Percentiles rank a stretch among this genome's conserved stretches.
Conservation (phyloP, 257 asterid genomes). For the Vinca minor region DNA sequence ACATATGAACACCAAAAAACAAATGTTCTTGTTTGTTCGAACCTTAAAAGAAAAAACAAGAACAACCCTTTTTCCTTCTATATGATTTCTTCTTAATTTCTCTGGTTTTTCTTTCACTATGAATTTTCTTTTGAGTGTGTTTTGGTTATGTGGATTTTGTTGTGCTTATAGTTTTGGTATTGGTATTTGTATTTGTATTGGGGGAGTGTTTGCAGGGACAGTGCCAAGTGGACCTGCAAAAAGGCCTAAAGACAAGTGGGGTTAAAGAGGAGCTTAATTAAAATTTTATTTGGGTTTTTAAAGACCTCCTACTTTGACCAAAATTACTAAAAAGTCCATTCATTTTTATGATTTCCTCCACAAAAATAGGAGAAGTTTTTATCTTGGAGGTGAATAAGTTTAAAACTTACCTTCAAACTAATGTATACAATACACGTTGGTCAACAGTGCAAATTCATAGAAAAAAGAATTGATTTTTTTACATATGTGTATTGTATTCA, state of each 20-base stretch:
- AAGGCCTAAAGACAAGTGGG: constrained; percentile 18
- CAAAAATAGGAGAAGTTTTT: too few relatives aligned
- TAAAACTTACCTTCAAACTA: too few relatives aligned
- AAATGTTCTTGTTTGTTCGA: not conserved
- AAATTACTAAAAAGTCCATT: constrained; percentile 4
- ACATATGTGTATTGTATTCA: too few relatives aligned
- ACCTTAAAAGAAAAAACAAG: too few relatives aligned
- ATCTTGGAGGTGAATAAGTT: too few relatives aligned
- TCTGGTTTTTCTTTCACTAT: not conserved
- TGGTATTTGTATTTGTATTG: not conserved
- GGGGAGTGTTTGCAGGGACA: constrained; percentile 19
- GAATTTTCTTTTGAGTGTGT: too few relatives aligned
- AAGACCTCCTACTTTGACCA: constrained; percentile 5
- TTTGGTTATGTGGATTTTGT: not conserved
- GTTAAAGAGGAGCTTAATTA: constrained; percentile 16
- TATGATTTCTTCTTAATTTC: not conserved
- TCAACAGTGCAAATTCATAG: too few relatives aligned
- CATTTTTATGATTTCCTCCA: not conserved
- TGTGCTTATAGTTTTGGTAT: constrained; percentile 1
- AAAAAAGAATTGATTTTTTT: too few relatives aligned
- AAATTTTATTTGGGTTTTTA: not conserved
- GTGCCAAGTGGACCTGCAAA: constrained; percentile 12
- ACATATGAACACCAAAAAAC: constrained; percentile 8
- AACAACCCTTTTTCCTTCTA: not conserved
- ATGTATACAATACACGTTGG: too few relatives aligned